Evolutionary conservation across 2,329 filamentous ascomycete genomes (phyloP).

Genomic region (Hymenoscyphus repandus): DNA sequence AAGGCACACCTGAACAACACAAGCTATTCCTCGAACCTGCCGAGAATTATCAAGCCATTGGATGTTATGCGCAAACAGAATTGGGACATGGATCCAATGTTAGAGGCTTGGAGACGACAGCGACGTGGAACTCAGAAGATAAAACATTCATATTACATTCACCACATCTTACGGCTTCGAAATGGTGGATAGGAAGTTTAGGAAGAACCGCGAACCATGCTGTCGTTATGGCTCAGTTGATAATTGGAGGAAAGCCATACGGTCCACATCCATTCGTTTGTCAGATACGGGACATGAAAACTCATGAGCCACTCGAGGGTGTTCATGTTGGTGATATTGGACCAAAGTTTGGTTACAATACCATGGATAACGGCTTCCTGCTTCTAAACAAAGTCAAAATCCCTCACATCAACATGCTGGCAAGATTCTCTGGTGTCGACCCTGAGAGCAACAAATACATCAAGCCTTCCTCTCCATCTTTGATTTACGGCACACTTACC

Average conservation of each 20-base stretch:
- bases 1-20: constrained; percentile 68
- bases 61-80: constrained; percentile 78
- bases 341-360: constrained; percentile 41
- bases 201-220: constrained; percentile 73
- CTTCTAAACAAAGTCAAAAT: constrained; percentile 73
- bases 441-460: constrained; percentile 63
- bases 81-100: constrained; percentile 76
- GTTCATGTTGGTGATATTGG: constrained; percentile 76
- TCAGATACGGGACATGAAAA: constrained; percentile 65
- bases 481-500: constrained; percentile 72
- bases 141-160: constrained; percentile 73
- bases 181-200: constrained; percentile 82
- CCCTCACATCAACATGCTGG: constrained; percentile 69
- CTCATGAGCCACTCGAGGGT: constrained; percentile 62
- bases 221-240: constrained; percentile 73
- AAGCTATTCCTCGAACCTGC: constrained; percentile 67
- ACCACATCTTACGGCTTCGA: constrained; percentile 67
- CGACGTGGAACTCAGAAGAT: constrained; percentile 65
- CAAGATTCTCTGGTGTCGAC: constrained; percentile 65
- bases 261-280: constrained; percentile 77
- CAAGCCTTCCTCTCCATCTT: constrained; percentile 58
- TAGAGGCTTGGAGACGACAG: constrained; percentile 43
- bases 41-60: constrained; percentile 65
- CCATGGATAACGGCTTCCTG: constrained; percentile 66
- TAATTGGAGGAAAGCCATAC: constrained; percentile 60